A percentile compares a stretch with the other conserved stretches of the same genome.
These are phyloP conservation scores for Paramecium biaurelia DNA, from an alignment of 73 alveolate species.

Conservation along the genomic window DNA sequence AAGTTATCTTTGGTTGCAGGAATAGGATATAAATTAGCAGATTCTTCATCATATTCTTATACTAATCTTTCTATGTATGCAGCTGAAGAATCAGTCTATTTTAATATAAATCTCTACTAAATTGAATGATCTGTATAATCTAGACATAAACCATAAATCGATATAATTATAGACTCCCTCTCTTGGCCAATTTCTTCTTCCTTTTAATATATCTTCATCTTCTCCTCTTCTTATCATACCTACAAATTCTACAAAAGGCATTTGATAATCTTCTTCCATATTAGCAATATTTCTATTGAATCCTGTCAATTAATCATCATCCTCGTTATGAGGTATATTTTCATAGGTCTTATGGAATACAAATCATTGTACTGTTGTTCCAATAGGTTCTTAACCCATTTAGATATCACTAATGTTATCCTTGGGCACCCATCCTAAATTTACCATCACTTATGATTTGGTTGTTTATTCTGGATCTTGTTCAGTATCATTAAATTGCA, in stretches of 20 bases:
- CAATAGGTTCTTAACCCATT: slow-evolving; percentile 53
- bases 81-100: slow-evolving; percentile 20
- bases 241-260: slow-evolving; percentile 51
- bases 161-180: slow-evolving; percentile 62
- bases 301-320: slow-evolving; percentile 23
- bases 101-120: neutral
- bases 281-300: slow-evolving; percentile 57
- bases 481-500: slow-evolving; percentile 8
- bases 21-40: slow-evolving; percentile 60
- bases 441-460: slow-evolving; percentile 53
- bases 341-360: slow-evolving; percentile 9
- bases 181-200: slow-evolving; percentile 58
- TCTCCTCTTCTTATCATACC: slow-evolving; percentile 67
- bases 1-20: slow-evolving; percentile 65
- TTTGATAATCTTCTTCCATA: slow-evolving; percentile 51
- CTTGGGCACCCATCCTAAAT: slow-evolving; percentile 67
- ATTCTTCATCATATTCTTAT: slow-evolving; percentile 57
- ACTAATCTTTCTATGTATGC: slow-evolving; percentile 65
- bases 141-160: slow-evolving; percentile 58
- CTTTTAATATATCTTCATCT: slow-evolving; percentile 29
- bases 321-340: neutral
- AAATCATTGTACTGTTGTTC: slow-evolving; percentile 37
- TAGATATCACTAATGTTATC: slow-evolving; percentile 57
- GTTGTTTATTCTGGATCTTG: slow-evolving; percentile 30
- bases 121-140: slow-evolving; percentile 60